These are phyloP conservation scores for Candida ficus DNA, from an alignment of 805 yeast genomes.

Conservation along the genomic window DNA sequence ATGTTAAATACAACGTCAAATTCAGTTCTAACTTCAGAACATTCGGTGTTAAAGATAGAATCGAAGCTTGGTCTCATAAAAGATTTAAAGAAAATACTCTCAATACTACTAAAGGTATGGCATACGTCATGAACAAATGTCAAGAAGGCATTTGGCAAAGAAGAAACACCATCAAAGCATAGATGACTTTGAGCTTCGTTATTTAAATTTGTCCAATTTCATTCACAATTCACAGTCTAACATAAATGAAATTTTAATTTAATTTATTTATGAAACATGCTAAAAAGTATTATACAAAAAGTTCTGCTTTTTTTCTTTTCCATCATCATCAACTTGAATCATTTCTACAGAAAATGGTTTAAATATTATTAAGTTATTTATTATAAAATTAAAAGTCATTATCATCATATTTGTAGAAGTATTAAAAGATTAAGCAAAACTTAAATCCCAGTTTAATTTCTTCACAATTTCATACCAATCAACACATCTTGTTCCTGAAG, in stretches of 20 bases:
- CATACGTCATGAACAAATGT: slow-evolving; percentile 67
- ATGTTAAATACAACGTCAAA: slow-evolving; percentile 55
- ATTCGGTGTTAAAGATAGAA: slow-evolving; percentile 60
- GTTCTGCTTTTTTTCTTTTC: no score
- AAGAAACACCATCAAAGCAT: slow-evolving; percentile 8
- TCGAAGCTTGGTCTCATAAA: slow-evolving; percentile 77
- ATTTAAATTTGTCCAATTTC: no score
- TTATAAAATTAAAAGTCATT: not conserved
- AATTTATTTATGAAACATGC: no score
- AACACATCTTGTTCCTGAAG: slow-evolving; percentile 51
- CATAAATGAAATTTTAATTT: no score
- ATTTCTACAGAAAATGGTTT: no score
- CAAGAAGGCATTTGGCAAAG: slow-evolving; percentile 28
- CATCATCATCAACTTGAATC: no score
- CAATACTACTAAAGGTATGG: slow-evolving; percentile 67
- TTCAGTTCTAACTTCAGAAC: slow-evolving; percentile 65
- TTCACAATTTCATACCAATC: slow-evolving; percentile 72
- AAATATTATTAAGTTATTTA: not conserved
- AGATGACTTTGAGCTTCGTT: no score
- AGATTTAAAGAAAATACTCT: slow-evolving; percentile 63
- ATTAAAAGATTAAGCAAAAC: slow-evolving; percentile 46
- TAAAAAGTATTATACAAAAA: no score
- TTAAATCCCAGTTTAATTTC: slow-evolving; percentile 69
- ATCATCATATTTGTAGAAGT: not conserved
- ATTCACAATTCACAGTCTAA: no score